These are phyloP conservation scores for Saitoella complicata DNA, from an alignment of 805 yeast genomes.

Conservation along the genomic window DNA sequence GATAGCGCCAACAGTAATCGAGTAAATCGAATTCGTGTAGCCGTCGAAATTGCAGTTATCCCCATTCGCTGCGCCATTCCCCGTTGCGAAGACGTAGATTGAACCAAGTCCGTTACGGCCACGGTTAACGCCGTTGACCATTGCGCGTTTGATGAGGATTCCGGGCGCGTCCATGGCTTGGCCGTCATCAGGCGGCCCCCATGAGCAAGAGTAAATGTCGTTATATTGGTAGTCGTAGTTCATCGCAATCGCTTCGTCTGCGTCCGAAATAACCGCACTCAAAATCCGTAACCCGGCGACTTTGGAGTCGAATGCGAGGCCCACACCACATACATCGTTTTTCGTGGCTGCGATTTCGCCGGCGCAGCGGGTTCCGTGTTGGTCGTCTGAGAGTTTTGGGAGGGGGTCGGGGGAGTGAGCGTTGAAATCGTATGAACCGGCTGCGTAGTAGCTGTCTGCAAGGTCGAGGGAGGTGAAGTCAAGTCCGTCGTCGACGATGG, in stretches of 20 bases:
- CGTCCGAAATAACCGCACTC: slow-evolving; percentile 62
- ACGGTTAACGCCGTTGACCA: slow-evolving; percentile 65
- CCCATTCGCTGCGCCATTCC: slow-evolving; percentile 70
- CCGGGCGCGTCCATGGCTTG: slow-evolving; percentile 74
- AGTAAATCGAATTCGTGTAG: slow-evolving; percentile 86
- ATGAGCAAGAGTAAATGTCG: slow-evolving; percentile 90
- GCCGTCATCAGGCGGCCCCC: slow-evolving; percentile 98
- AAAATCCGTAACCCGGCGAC: slow-evolving; percentile 84
- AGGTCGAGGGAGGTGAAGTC: slow-evolving; percentile 70
- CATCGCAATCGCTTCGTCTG: slow-evolving; percentile 83
- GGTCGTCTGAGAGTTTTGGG: slow-evolving; percentile 67
- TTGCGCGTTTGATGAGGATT: slow-evolving; percentile 56
- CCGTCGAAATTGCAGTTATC: slow-evolving; percentile 97
- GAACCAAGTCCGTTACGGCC: slow-evolving; percentile 77
- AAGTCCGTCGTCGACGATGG: slow-evolving; percentile 86
- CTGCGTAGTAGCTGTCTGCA: slow-evolving; percentile 36
- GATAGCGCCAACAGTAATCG: slow-evolving; percentile 87
- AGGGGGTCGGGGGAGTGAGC: slow-evolving; percentile 57
- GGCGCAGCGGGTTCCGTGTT: slow-evolving; percentile 95
- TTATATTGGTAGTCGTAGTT: slow-evolving; percentile 65
- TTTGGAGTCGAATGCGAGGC: slow-evolving; percentile 78
- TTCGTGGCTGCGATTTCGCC: slow-evolving; percentile 84
- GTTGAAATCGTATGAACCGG: slow-evolving; percentile 91
- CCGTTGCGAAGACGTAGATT: slow-evolving; percentile 86
- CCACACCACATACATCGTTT: slow-evolving; percentile 84